Percentiles rank a stretch among this genome's conserved stretches.
phyloP scores from a whole-genome alignment of 2,329 filamentous ascomycete genomes.

The Nothophaeocryptopus gaeumannii region DNA sequence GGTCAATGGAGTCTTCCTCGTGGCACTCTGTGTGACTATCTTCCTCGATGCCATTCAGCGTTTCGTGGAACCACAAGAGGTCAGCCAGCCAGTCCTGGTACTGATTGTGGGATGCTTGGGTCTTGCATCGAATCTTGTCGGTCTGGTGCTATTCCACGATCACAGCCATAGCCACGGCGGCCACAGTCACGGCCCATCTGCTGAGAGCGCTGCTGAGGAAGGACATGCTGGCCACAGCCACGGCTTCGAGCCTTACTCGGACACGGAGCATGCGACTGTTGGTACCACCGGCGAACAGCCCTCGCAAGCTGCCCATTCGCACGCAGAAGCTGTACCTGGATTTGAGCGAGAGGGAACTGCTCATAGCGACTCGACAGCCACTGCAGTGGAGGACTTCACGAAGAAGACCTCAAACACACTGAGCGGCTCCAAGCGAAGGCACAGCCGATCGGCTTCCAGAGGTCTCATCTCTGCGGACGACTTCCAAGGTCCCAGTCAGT shows the following conservation, averaged over 20 bases:
- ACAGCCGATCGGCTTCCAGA: conserved; percentile 59
- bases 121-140: conserved; percentile 81
- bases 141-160: conserved; percentile 87
- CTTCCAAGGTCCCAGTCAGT: conserved; percentile 80
- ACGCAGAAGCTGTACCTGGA: conserved; percentile 43
- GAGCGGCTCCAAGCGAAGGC: conserved; percentile 53
- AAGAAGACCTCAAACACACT: conserved; percentile 13
- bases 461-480: conserved; percentile 54
- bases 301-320: conserved; percentile 37
- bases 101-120: conserved; percentile 85
- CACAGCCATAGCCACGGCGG: conserved; percentile 80
- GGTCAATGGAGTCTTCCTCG: conserved; percentile 95
- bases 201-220: conserved; percentile 49
- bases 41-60: conserved; percentile 91
- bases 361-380: conserved; percentile 47
- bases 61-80: conserved; percentile 85
- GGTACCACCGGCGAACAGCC: conserved; percentile 41
- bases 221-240: conserved; percentile 51
- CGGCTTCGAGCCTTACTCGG: conserved; percentile 50
- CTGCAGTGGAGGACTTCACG: conserved; percentile 18
- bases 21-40: conserved; percentile 93
- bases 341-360: conserved; percentile 57
- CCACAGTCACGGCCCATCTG: conserved; percentile 45
- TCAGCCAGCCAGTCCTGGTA: conserved; percentile 80
- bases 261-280: conserved; percentile 39